Percentiles rank a stretch among this genome's conserved stretches.
These are phyloP conservation scores for Pseudocercospora eumusae DNA, from an alignment of 2,329 filamentous ascomycete genomes.

Conservation along the genomic window DNA sequence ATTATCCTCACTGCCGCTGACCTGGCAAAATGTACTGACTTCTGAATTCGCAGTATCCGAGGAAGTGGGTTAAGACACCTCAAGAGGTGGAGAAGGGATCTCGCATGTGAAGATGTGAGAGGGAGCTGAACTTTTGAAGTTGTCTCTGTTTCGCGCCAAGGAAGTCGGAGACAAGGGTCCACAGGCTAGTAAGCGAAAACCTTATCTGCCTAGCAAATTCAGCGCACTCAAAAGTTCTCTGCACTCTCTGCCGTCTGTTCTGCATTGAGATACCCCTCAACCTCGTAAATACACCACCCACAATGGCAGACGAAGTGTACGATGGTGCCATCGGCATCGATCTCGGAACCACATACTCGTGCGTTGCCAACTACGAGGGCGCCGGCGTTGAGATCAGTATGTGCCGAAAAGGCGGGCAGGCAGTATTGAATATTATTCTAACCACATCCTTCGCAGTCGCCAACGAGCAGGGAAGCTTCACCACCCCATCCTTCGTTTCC, in stretches of 20 bases:
- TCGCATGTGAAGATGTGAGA: no score
- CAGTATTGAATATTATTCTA: slow-evolving; percentile 11
- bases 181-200: neutral
- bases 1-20: no score
- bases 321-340: slow-evolving; percentile 99
- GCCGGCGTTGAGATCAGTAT: slow-evolving; percentile 98
- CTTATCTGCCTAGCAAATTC: slow-evolving; percentile 10
- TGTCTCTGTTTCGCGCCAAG: neutral
- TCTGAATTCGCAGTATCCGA: neutral
- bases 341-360: slow-evolving; percentile 99
- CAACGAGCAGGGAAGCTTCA: slow-evolving; percentile 99
- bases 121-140: neutral
- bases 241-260: neutral
- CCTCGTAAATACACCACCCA: slow-evolving; percentile 39
- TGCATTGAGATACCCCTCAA: neutral
- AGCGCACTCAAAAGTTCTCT: slow-evolving; percentile 7
- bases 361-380: slow-evolving; percentile 98
- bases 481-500: slow-evolving; percentile 97
- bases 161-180: neutral
- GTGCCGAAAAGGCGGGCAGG: slow-evolving; percentile 39
- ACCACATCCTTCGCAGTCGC: slow-evolving; percentile 57
- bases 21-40: neutral
- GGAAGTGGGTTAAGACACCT: neutral
- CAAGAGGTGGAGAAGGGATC: neutral
- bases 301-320: slow-evolving; percentile 97